Conservation (phyloP, 2,329 filamentous ascomycete species). For the Bipolaris victoriae region DNA sequence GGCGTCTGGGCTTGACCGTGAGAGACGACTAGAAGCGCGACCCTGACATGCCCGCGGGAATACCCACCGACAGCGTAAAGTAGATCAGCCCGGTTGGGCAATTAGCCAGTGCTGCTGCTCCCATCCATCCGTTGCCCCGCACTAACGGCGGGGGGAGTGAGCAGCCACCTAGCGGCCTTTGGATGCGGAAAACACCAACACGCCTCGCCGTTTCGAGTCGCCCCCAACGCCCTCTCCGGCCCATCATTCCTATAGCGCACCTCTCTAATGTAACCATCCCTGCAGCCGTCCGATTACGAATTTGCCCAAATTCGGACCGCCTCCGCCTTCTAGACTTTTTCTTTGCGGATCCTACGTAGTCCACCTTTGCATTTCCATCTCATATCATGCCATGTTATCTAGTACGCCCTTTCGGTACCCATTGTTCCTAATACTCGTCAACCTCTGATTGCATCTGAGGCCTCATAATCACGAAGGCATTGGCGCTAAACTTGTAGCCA, state of each 20-base stretch:
- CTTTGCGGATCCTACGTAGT: not conserved
- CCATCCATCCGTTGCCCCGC: constrained; percentile 10
- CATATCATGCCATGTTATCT: not conserved
- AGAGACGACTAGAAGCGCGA: not conserved
- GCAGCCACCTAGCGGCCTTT: constrained; percentile 5
- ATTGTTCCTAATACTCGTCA: not conserved
- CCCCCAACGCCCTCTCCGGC: constrained; percentile 16
- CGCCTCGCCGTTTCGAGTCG: constrained; percentile 3
- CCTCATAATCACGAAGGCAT: not conserved
- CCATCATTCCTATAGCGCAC: constrained; percentile 11
- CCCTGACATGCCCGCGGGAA: not conserved
- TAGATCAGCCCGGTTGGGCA: constrained; percentile 10
- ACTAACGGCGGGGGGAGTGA: constrained; percentile 18
- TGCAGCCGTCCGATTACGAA: constrained; percentile 11
- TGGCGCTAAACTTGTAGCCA: constrained; percentile 4
- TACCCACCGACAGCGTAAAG: not conserved
- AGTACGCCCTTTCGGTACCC: not conserved
- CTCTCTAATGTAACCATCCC: constrained; percentile 16
- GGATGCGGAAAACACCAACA: constrained; percentile 14
- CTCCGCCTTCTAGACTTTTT: not conserved
- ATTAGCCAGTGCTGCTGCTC: not conserved
- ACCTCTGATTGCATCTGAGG: not conserved
- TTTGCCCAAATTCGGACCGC: not conserved
- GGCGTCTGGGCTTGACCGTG: not conserved
- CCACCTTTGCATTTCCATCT: not conserved